These are phyloP conservation scores for Proliferodiscus dingleyae DNA, from an alignment of 2,329 filamentous ascomycete genomes.

Conservation along the genomic window DNA sequence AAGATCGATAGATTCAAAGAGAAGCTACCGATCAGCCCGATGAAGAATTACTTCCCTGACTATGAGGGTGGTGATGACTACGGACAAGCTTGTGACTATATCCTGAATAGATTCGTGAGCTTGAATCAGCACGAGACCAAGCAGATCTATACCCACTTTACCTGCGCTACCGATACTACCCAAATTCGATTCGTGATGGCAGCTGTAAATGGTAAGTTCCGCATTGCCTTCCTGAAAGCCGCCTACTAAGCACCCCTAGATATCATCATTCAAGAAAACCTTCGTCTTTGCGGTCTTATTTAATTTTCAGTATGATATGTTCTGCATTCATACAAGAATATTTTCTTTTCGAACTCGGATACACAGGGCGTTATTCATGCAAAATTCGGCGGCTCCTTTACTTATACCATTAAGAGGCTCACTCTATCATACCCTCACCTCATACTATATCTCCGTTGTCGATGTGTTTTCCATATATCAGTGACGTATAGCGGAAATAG, in stretches of 20 bases:
- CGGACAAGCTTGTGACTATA: slow-evolving; percentile 93
- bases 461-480: slow-evolving; percentile 1
- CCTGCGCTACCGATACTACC: slow-evolving; percentile 95
- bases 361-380: slow-evolving; percentile 27
- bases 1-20: slow-evolving; percentile 88
- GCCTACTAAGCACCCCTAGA: slow-evolving; percentile 56
- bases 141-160: slow-evolving; percentile 99
- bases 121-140: slow-evolving; percentile 99
- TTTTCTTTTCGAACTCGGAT: slow-evolving; percentile 22
- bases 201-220: slow-evolving; percentile 82
- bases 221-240: not conserved
- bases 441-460: slow-evolving; percentile 16
- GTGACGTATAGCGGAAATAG: not conserved
- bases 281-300: slow-evolving; percentile 94
- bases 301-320: slow-evolving; percentile 39
- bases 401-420: slow-evolving; percentile 29
- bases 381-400: slow-evolving; percentile 29
- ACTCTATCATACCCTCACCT: slow-evolving; percentile 15
- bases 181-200: slow-evolving; percentile 99
- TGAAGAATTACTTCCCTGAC: slow-evolving; percentile 85
- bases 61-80: slow-evolving; percentile 97
- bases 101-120: slow-evolving; percentile 96
- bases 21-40: slow-evolving; percentile 76
- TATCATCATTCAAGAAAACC: slow-evolving; percentile 99
- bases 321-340: slow-evolving; percentile 15